Evolutionary conservation across 495 filamentous ascomycete genomes (phyloP), one percentile per base, ranked within the genome.

Genomic region (Hypomontagnella submonticulosa): DNA sequence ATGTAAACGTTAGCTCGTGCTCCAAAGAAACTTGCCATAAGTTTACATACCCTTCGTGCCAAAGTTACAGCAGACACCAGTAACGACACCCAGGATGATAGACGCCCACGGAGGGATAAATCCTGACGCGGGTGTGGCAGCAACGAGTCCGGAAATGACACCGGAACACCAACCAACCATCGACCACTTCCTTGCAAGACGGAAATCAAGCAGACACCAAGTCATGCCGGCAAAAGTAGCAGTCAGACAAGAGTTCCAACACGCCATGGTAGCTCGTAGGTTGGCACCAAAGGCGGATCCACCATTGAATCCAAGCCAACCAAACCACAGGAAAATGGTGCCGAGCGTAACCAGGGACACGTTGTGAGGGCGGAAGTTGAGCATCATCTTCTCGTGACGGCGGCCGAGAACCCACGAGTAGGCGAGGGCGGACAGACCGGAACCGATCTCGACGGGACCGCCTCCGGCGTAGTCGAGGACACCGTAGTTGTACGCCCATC

Each of bases 81-180:
- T 90, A 10, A 90, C 87, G 48, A 98, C 81, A 54, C 95, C 95
- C 16, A 98, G 82, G 54, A 93, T 79, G 63, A 98, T 87, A 70
- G 89, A 91, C 5, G 88, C 93, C 90, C 95, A 97, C 4, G 95
- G 92, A 41, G 91, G 85, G 74, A 98, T 91, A 76, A 89, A 91
- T 61, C 92, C 92, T 15, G 91, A 92, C 9, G 92, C 92, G 3
- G 92, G 92, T 13, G 92, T 96, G 12, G 92, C 92, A 50, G 92
- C 92, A 27, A 99, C 95, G 37, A 96, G 87, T 41, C 92, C 92
- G 1, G 91, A 95, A 73, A 96, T 96, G 65, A 89, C 87, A 49
- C 95, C 95, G 18, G 95, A 99, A 79, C 95, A 99, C 92, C 95
- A 97, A 57, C 95, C 95, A 73, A 99, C 95, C 89, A 98, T 97